These are phyloP conservation scores for Neltuma alba DNA, from an alignment of 306 rosid genomes.

Conservation along the genomic window DNA sequence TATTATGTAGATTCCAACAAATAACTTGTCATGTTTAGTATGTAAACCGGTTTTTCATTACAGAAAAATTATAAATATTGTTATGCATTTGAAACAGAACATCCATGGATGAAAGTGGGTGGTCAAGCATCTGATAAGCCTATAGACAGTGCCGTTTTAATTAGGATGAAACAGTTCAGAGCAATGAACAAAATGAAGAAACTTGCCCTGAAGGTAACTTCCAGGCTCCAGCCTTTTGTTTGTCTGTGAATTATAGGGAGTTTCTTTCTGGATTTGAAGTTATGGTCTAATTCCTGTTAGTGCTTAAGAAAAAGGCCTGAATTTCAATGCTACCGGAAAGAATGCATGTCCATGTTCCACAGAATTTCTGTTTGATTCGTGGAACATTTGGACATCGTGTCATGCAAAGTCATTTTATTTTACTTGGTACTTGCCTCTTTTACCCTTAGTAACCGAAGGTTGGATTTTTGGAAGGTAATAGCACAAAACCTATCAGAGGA, in stretches of 20 bases:
- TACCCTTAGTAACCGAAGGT: conserved; percentile 14
- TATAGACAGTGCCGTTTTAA: conserved; percentile 81
- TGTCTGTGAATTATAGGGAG: conserved; percentile 5
- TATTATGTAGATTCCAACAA: not conserved
- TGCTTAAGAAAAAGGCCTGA: not conserved
- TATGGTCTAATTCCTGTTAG: not conserved
- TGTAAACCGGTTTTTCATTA: not conserved
- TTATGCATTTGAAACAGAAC: conserved; percentile 59
- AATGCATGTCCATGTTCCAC: not conserved
- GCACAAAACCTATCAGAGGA: conserved; percentile 87
- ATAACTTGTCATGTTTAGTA: conserved; percentile 4
- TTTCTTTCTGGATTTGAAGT: not conserved
- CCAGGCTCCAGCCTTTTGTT: not conserved
- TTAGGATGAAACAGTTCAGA: conserved; percentile 91
- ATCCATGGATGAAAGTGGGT: conserved; percentile 86
- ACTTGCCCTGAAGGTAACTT: conserved; percentile 70
- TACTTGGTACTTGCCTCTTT: not conserved
- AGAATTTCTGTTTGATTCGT: not conserved
- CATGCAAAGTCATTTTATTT: not conserved
- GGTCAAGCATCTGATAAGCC: conserved; percentile 76
- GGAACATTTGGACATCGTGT: too few relatives aligned
- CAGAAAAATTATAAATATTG: conserved; percentile 13
- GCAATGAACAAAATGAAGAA: conserved; percentile 97
- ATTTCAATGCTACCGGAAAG: not conserved
- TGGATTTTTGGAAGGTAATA: conserved; percentile 62